Evolutionary conservation across 2,329 filamentous ascomycete species (phyloP).

Genomic region (Cercospora berteroae): DNA sequence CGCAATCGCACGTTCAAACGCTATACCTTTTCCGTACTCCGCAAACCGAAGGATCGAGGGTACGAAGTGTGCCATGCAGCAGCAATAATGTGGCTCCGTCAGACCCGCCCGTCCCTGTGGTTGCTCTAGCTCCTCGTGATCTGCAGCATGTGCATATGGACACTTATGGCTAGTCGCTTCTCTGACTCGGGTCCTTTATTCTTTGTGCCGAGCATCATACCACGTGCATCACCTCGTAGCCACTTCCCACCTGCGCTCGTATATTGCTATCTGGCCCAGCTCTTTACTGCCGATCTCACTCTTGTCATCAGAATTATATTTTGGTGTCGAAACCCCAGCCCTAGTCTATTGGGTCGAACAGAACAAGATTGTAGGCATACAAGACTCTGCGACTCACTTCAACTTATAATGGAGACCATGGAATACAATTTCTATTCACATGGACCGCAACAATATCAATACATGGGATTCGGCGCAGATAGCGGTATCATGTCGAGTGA

Average conservation of each 20-base stretch:
- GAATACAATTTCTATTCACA: constrained; percentile 57
- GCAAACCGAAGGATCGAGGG: constrained; percentile 23
- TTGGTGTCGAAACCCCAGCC: background rate
- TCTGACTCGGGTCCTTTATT: constrained; percentile 16
- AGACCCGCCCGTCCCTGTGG: constrained; percentile 17
- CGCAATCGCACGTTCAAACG: background rate
- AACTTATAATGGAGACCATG: constrained; percentile 44
- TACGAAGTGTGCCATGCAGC: constrained; percentile 15
- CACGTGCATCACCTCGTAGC: background rate
- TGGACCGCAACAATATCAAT: constrained; percentile 49
- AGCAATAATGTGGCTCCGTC: constrained; percentile 21
- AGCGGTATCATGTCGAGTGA: constrained; percentile 43
- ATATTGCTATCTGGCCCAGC: constrained; percentile 1
- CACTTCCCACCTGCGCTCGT: constrained; percentile 14
- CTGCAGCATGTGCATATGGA: constrained; percentile 18
- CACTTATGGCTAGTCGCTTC: constrained; percentile 11
- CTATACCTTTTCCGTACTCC: background rate
- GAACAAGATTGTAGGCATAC: background rate
- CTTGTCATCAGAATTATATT: background rate
- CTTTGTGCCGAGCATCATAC: constrained; percentile 18
- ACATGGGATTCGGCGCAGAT: constrained; percentile 36
- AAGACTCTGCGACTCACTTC: background rate
- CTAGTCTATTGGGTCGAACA: background rate
- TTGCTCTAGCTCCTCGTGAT: constrained; percentile 19
- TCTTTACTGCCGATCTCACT: background rate